Evolutionary conservation across 306 rosid genomes (phyloP), one percentile per base, ranked within the genome.

Genomic region (Sicyos baderoa): DNA sequence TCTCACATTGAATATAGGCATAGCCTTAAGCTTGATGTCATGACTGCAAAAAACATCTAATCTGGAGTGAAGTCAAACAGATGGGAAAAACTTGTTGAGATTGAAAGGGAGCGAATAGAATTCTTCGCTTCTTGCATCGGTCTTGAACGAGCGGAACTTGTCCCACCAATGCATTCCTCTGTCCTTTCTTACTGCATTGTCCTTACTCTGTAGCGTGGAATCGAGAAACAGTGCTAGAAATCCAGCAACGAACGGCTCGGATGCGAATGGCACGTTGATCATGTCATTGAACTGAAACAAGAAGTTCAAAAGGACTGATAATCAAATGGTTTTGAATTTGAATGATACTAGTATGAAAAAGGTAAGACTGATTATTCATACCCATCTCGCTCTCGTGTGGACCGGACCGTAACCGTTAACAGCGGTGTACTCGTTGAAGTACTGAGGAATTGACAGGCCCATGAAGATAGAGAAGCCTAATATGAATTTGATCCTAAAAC

Each of bases 111-210:
- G 86, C 5, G 92, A 86, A 65, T 91, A 91, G 79, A 91, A 89
- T 58, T 91, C 97, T 58, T 91, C 92, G 32, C 95, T 91, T 70
- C 97, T 81, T 0, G 96, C 78, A 75, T 89, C 96, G 6, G 91
- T 85, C 76, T 83, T 89, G 76, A 77, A 91, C 3, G 95, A 84
- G 11, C 86, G 73, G 83, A 89, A 91, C 50, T 74, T 82, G 17
- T 87, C 92, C 97, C 97, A 91, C 95, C 95, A 91, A 21, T 69
- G 90, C 97, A 87, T 79, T 54, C 97, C 97, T 68, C 97, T 78
- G 47, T 91, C 97, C 77, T 84, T 91, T 16, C 79, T 74, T 0
- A 76, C 87, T 23, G 89, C 89, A 3, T 6, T 84, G 74, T 92
- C 96, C 73, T 87, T 89, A 63, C 79, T 77, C 17, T 74, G 84